These are phyloP conservation scores for Zymoseptoria pseudotritici DNA, from an alignment of 2,329 filamentous ascomycete genomes.

Conservation along the genomic window DNA sequence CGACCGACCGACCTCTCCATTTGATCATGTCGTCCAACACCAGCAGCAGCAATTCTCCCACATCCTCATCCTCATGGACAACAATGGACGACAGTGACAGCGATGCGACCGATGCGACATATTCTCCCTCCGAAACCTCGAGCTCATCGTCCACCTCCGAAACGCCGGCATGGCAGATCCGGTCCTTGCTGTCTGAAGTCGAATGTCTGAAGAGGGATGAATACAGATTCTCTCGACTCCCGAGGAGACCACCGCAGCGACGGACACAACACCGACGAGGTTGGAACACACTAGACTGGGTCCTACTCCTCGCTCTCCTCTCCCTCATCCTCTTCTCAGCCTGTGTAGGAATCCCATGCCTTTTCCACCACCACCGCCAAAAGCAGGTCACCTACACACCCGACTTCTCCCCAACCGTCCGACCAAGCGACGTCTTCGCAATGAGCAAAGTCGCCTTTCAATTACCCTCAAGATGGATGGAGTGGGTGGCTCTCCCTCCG, in stretches of 20 bases:
- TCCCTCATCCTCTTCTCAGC: background rate
- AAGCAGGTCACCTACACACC: background rate
- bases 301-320: background rate
- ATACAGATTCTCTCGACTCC: background rate
- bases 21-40: background rate
- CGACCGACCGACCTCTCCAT: background rate
- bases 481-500: background rate
- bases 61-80: background rate
- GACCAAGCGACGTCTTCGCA: background rate
- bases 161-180: background rate
- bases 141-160: background rate
- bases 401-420: background rate
- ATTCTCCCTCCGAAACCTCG: background rate
- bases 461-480: background rate
- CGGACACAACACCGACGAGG: background rate
- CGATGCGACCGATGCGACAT: background rate
- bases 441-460: background rate
- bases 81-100: background rate
- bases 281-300: background rate
- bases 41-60: background rate
- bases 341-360: background rate
- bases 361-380: background rate
- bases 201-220: background rate
- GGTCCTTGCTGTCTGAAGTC: background rate
- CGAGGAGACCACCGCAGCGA: too few relatives aligned